A percentile compares a stretch with the other conserved stretches of the same genome.
Conservation (phyloP, 805 yeast genomes). For the Schizosaccharomyces lindneri region DNA sequence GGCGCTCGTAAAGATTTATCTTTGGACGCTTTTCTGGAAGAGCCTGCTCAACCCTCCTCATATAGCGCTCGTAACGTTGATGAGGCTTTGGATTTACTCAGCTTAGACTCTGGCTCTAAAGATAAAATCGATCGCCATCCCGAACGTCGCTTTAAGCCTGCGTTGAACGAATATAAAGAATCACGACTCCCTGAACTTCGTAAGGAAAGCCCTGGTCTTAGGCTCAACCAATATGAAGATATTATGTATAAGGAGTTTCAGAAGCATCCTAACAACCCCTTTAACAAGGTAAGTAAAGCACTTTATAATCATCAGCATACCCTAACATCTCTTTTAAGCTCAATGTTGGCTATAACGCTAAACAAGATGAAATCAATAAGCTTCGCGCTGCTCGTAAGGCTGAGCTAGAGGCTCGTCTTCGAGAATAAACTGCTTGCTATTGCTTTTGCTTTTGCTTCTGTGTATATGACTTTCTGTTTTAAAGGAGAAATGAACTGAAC, state of each 20-base stretch:
- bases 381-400: conserved; percentile 25
- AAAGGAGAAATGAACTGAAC: too few species aligned
- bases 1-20: conserved; percentile 35
- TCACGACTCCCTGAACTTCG: conserved; percentile 44
- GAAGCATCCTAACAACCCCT: conserved; percentile 58
- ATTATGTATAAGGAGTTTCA: conserved; percentile 56
- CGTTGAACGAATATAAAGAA: conserved; percentile 46
- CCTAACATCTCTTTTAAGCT: background rate
- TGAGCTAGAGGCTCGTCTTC: conserved; percentile 21
- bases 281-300: conserved; percentile 35
- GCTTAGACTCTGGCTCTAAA: conserved; percentile 19
- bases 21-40: conserved; percentile 41
- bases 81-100: conserved; percentile 52
- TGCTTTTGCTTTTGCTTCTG: background rate
- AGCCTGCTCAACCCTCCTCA: conserved; percentile 19
- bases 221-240: conserved; percentile 56
- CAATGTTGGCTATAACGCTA: conserved; percentile 33
- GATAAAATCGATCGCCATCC: conserved; percentile 50
- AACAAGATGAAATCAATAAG: conserved; percentile 22
- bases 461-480: background rate
- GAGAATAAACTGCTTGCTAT: background rate
- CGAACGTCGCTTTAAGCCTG: conserved; percentile 70
- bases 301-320: background rate
- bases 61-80: conserved; percentile 48
- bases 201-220: conserved; percentile 55